These are phyloP conservation scores for Neonectria ditissima DNA, from an alignment of 2,329 filamentous ascomycete species.

Conservation along the genomic window DNA sequence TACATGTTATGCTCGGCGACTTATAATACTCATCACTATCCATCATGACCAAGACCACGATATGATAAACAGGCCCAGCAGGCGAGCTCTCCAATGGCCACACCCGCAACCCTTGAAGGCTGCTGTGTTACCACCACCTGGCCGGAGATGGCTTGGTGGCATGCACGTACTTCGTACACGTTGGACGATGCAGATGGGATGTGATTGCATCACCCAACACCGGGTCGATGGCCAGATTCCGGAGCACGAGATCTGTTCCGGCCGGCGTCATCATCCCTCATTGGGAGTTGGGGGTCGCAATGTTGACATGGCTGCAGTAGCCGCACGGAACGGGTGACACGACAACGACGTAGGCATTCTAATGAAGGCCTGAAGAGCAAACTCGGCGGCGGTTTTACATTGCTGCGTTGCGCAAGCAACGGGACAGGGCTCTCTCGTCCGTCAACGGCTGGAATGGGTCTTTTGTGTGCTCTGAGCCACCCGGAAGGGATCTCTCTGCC, in stretches of 20 bases:
- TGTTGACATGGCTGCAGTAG: constrained; percentile 7
- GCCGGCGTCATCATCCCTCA: constrained; percentile 9
- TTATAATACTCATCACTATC: constrained; percentile 21
- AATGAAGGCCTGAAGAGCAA: constrained; percentile 34
- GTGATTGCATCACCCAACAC: constrained; percentile 34
- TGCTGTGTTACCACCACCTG: constrained; percentile 31
- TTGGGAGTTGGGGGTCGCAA: constrained; percentile 1
- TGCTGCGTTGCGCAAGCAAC: constrained; percentile 44
- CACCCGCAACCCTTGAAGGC: constrained; percentile 28
- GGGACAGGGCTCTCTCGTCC: constrained; percentile 40
- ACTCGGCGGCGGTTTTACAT: constrained; percentile 30
- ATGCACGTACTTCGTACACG: constrained; percentile 32
- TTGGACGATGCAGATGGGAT: constrained; percentile 35
- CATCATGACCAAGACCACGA: constrained; percentile 7
- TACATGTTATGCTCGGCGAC: constrained; percentile 23
- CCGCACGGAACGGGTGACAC: constrained; percentile 28
- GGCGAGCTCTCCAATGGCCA: constrained; percentile 29
- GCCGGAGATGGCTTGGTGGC: constrained; percentile 24
- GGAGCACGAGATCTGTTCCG: constrained; percentile 28
- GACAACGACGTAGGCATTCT: constrained; percentile 31
- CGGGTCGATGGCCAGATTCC: constrained; percentile 38
- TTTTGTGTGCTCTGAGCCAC: constrained; percentile 35
- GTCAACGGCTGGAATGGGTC: constrained; percentile 36
- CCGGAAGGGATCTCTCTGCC: constrained; percentile 31
- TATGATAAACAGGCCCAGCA: constrained; percentile 28